Percentiles rank a stretch among this genome's conserved stretches.
These are phyloP conservation scores for Nyctanthes arbortristis DNA, from an alignment of 257 asterid genomes.

Conservation along the genomic window DNA sequence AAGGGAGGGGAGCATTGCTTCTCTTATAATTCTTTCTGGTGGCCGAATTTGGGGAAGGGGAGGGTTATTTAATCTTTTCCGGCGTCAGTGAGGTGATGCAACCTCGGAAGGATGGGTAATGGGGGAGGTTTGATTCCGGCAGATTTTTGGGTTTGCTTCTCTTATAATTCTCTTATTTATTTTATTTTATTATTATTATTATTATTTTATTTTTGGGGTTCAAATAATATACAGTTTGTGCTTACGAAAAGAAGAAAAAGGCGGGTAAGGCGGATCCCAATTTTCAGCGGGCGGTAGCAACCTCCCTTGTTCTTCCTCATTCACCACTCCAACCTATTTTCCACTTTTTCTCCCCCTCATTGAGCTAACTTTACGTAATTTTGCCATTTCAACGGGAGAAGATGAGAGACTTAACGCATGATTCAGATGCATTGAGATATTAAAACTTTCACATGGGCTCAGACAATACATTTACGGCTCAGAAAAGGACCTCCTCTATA, in stretches of 20 bases:
- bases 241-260: not conserved
- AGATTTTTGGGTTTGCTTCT: too few relatives aligned
- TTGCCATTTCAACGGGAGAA: slow-evolving; percentile 1
- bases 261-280: slow-evolving; percentile 3
- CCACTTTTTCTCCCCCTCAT: not conserved
- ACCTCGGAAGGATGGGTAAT: too few relatives aligned
- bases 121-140: too few relatives aligned
- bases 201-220: too few relatives aligned
- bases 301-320: slow-evolving; percentile 2
- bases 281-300: not conserved
- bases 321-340: not conserved
- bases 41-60: too few relatives aligned
- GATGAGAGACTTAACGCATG: not conserved
- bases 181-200: too few relatives aligned
- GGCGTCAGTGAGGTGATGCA: too few relatives aligned
- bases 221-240: too few relatives aligned
- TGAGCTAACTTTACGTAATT: not conserved
- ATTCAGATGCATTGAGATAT: not conserved
- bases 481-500: slow-evolving; percentile 38
- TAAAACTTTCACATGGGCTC: slow-evolving; percentile 38
- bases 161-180: too few relatives aligned
- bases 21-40: too few relatives aligned
- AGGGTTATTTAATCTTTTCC: too few relatives aligned
- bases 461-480: slow-evolving; percentile 45
- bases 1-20: too few relatives aligned